A percentile compares a stretch with the other conserved stretches of the same genome.
These are phyloP conservation scores for Gyrodon lividus DNA, from an alignment of 768 basidiomycete genomes.

Conservation along the genomic window DNA sequence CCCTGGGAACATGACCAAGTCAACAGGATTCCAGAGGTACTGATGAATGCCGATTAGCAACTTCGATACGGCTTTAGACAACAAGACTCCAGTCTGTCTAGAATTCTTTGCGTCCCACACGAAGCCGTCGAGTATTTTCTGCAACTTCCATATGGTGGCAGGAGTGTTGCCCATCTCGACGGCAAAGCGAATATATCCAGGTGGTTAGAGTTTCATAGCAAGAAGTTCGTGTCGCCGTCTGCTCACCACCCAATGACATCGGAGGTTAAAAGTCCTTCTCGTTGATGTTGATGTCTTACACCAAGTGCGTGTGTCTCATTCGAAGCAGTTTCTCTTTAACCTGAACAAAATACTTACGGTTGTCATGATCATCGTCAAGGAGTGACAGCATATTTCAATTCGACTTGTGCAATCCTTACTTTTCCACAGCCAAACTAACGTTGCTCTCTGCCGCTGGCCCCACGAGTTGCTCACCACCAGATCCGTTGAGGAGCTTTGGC, in stretches of 20 bases:
- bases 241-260: conserved; percentile 19
- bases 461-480: neutral
- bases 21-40: conserved; percentile 6
- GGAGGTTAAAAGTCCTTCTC: conserved; percentile 16
- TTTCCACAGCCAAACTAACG: conserved; percentile 8
- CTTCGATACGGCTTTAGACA: conserved; percentile 16
- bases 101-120: conserved; percentile 11
- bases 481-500: conserved; percentile 12
- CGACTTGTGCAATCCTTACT: conserved; percentile 1
- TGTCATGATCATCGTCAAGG: conserved; percentile 13
- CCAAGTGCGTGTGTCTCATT: conserved; percentile 13
- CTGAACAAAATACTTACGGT: conserved; percentile 19
- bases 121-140: neutral
- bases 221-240: conserved; percentile 18
- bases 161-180: conserved; percentile 20
- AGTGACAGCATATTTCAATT: conserved; percentile 9
- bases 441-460: neutral
- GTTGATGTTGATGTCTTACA: conserved; percentile 6
- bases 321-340: conserved; percentile 9
- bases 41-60: conserved; percentile 17
- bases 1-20: neutral
- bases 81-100: neutral
- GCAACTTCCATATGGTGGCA: conserved; percentile 2
- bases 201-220: conserved; percentile 25
- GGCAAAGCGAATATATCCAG: conserved; percentile 18